A percentile compares a stretch with the other conserved stretches of the same genome.
Evolutionary conservation across 2,329 filamentous ascomycete genomes (phyloP).

Genomic region (Calonectria henricotiae): DNA sequence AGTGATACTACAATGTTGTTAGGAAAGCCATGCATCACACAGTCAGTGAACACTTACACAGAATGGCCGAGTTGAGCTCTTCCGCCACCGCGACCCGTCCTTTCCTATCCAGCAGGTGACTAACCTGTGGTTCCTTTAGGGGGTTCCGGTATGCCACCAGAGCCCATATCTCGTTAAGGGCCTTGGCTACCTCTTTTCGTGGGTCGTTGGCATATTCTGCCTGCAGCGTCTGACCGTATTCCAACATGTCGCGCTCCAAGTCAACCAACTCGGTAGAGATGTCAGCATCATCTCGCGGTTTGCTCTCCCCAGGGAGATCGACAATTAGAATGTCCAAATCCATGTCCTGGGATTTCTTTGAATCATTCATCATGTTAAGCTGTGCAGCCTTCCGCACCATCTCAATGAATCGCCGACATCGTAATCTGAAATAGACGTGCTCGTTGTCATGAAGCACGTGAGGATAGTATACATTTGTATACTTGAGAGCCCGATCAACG

Average conservation of each 20-base stretch:
- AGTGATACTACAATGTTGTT: constrained; percentile 77
- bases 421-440: constrained; percentile 88
- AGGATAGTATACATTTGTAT: constrained; percentile 85
- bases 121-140: constrained; percentile 80
- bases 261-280: constrained; percentile 57
- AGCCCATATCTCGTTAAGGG: constrained; percentile 88
- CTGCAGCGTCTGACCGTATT: constrained; percentile 85
- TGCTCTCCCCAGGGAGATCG: constrained; percentile 60
- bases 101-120: constrained; percentile 82
- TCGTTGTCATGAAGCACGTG: constrained; percentile 85
- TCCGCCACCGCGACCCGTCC: constrained; percentile 88
- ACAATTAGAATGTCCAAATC: constrained; percentile 69
- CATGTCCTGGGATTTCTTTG: constrained; percentile 68
- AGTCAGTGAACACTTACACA: constrained; percentile 74
- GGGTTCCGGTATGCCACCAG: constrained; percentile 91
- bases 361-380: constrained; percentile 67
- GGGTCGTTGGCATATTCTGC: constrained; percentile 83
- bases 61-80: constrained; percentile 92
- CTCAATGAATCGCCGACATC: constrained; percentile 94
- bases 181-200: constrained; percentile 79
- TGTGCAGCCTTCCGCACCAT: constrained; percentile 87
- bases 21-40: constrained; percentile 31
- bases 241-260: constrained; percentile 79
- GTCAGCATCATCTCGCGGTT: constrained; percentile 60
- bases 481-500: constrained; percentile 90